phyloP scores from a whole-genome alignment of 176 grass and related monocot genomes.

The Eremochloa ophiuroides region DNA sequence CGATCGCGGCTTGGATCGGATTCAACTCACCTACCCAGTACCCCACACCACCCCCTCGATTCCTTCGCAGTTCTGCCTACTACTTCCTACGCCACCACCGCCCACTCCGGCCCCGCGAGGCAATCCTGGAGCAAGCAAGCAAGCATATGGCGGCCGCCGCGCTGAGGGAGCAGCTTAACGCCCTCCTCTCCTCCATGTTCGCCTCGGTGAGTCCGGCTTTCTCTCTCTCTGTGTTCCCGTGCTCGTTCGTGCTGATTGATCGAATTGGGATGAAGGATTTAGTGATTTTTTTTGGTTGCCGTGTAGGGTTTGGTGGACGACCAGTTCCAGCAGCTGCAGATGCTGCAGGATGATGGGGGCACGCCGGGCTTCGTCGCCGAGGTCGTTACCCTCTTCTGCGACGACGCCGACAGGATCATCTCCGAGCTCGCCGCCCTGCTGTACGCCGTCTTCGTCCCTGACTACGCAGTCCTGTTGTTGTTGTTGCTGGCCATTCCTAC shows the following conservation, averaged over 20 bases:
- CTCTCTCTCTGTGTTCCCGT: neutral
- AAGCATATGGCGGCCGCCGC: slow-evolving; percentile 55
- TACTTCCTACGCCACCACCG: neutral
- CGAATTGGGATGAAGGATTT: neutral
- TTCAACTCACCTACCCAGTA: slow-evolving; percentile 24
- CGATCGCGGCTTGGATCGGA: neutral
- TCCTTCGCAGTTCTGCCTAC: neutral
- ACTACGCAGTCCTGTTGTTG: too few species aligned
- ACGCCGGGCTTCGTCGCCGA: slow-evolving; percentile 65
- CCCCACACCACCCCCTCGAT: neutral
- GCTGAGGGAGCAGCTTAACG: slow-evolving; percentile 55
- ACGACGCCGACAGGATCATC: slow-evolving; percentile 66
- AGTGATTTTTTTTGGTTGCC: neutral
- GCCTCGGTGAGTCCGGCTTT: slow-evolving; percentile 25
- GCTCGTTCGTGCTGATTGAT: neutral
- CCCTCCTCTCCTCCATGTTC: slow-evolving; percentile 53
- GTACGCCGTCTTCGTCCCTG: slow-evolving; percentile 21
- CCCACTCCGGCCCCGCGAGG: neutral
- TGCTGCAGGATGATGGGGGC: slow-evolving; percentile 65
- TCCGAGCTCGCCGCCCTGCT: slow-evolving; percentile 40
- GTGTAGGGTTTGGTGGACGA: slow-evolving; percentile 72
- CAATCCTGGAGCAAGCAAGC: neutral
- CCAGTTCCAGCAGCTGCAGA: slow-evolving; percentile 87
- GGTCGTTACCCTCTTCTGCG: slow-evolving; percentile 68
- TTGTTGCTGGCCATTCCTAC: neutral